Base-by-base conservation (phyloP, 2,329 filamentous ascomycete species). In the Tolypocladium endophyticum region DNA sequence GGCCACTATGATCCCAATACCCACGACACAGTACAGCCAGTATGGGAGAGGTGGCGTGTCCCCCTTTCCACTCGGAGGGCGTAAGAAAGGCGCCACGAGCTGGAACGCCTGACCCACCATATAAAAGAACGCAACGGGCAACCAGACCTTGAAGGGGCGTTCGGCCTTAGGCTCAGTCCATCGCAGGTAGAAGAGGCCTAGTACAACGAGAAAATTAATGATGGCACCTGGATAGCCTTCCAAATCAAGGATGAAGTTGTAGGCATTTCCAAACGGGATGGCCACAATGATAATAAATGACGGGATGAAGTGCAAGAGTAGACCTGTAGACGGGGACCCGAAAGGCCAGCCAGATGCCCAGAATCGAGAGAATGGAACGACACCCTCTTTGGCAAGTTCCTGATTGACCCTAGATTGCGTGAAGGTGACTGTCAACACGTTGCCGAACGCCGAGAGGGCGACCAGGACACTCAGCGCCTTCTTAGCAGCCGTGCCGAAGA, bases 291-390 rank as follows among this genome's bases (percentile, higher is more conserved):
- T 79, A 53, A 89, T 79, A 28, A 60, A 87, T 76, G 0, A 8
- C 0, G 45, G 25, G 6, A n/a, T 35, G 20, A 53, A 35, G n/a
- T 30, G 14, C 18, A 43, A 6, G 2, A 7, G 33, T 4, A 45
- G 1, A 4, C 72, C 73, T 8, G 83, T 75, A n/a, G 83, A 79
- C 0, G 87, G 87, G 0, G 87, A 80, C 59, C 86, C 84, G 62
- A 85, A 87, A 0, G 87, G 87, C 71, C 81, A 83, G 66, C 85
- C 87, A 4, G 85, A 88, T 0, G 87, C 87, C 83, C 84, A 89
- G 68, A 90, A 82, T 2, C 78, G 77, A 61, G 83, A 84, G 59
- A 80, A 87, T 0, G 87, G 87, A 18, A 90, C 67, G 6, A 90
- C 74, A 0, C 86, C 86, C 66, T 90, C 87, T 66, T 87, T 88